Percentiles rank a stretch among this genome's conserved stretches.
These are phyloP conservation scores for Calocera cornea DNA, from an alignment of 768 basidiomycete species.

Conservation along the genomic window DNA sequence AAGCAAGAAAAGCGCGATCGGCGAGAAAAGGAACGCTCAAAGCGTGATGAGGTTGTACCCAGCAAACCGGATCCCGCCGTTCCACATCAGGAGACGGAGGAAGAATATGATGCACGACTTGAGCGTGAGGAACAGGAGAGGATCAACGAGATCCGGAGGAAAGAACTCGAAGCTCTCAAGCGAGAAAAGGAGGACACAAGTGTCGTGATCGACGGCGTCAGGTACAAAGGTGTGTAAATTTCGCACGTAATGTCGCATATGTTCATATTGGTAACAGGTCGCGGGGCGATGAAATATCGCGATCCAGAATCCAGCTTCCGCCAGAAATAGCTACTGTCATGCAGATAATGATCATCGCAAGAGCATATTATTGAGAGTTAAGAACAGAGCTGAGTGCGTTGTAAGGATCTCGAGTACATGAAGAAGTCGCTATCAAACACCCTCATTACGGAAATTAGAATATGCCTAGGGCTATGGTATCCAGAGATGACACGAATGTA, in stretches of 20 bases:
- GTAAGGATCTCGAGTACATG: not conserved
- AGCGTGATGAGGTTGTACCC: not conserved
- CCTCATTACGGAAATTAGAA: not conserved
- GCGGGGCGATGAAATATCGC: conserved; percentile 19
- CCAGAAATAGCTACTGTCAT: not conserved
- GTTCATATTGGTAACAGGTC: conserved; percentile 10
- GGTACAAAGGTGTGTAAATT: conserved; percentile 44
- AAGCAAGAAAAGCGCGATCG: conserved; percentile 21
- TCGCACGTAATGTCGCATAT: not conserved
- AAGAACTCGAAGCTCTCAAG: conserved; percentile 34
- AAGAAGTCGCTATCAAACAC: not conserved
- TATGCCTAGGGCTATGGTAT: not conserved
- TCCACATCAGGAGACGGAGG: conserved; percentile 43
- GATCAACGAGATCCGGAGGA: conserved; percentile 24
- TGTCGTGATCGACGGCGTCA: conserved; percentile 29
- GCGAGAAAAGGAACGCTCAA: conserved; percentile 14
- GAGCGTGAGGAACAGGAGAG: conserved; percentile 56
- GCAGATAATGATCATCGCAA: not conserved
- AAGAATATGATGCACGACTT: conserved; percentile 55
- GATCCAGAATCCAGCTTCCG: conserved; percentile 16
- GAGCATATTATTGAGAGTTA: not conserved
- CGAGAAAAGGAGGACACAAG: conserved; percentile 23
- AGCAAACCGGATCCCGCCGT: conserved; percentile 3
- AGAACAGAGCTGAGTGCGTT: not conserved
- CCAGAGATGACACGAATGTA: not conserved